Evolutionary conservation across 805 yeast genomes (phyloP).

Genomic region (Barnettozyma sucrosica): DNA sequence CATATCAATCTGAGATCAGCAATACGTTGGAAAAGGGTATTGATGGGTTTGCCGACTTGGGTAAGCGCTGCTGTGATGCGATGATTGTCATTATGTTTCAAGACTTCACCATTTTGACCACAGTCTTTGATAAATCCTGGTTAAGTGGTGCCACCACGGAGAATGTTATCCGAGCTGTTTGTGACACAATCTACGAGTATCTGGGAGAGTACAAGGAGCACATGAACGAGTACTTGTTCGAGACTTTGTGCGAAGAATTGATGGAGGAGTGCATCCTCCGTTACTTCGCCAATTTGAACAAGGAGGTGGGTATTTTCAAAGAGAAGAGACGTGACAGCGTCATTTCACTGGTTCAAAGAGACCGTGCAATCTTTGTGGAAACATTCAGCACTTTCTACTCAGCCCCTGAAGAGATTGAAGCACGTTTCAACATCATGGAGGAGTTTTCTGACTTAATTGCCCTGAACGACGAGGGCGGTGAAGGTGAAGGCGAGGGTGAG

Average conservation of each 20-base stretch:
- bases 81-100: slow-evolving; percentile 59
- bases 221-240: slow-evolving; percentile 49
- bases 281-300: slow-evolving; percentile 43
- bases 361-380: slow-evolving; percentile 50
- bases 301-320: slow-evolving; percentile 34
- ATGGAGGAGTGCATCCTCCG: slow-evolving; percentile 45
- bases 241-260: slow-evolving; percentile 46
- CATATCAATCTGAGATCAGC: slow-evolving; percentile 54
- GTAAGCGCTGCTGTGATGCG: slow-evolving; percentile 55
- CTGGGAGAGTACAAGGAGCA: slow-evolving; percentile 54
- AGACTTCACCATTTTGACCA: slow-evolving; percentile 56
- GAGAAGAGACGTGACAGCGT: slow-evolving; percentile 35
- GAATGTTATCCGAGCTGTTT: slow-evolving; percentile 52
- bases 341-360: slow-evolving; percentile 50
- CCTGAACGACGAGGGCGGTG: slow-evolving; percentile 7
- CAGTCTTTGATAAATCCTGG: slow-evolving; percentile 68
- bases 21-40: slow-evolving; percentile 55
- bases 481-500: slow-evolving; percentile 7
- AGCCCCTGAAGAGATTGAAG: slow-evolving; percentile 36
- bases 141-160: slow-evolving; percentile 33
- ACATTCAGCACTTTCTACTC: slow-evolving; percentile 42
- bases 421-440: slow-evolving; percentile 55
- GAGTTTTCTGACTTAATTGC: slow-evolving; percentile 46
- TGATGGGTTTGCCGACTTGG: slow-evolving; percentile 74
- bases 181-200: slow-evolving; percentile 73